Evolutionary conservation across 2,329 filamentous ascomycete species (phyloP).

Genomic region (Aureobasidium sp.): DNA sequence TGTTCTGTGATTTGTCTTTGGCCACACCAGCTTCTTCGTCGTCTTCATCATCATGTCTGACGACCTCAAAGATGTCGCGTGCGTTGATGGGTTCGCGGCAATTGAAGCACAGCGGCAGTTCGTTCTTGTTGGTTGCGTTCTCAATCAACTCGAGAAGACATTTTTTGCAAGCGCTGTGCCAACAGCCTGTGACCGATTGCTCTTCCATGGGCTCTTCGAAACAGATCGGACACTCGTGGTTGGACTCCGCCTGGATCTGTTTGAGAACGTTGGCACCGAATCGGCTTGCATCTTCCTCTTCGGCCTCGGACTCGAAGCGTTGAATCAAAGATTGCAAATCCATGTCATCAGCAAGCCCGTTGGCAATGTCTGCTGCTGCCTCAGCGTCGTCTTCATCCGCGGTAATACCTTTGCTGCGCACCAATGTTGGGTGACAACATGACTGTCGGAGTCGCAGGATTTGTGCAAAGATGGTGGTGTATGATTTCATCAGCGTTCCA

Average conservation of each 20-base stretch:
- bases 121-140: slow-evolving; percentile 69
- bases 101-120: slow-evolving; percentile 76
- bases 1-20: slow-evolving; percentile 1
- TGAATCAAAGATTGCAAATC: slow-evolving; percentile 79
- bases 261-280: slow-evolving; percentile 82
- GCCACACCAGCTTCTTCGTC: slow-evolving; percentile 22
- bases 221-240: slow-evolving; percentile 88
- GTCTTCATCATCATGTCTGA: slow-evolving; percentile 59
- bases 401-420: slow-evolving; percentile 73
- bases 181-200: slow-evolving; percentile 89
- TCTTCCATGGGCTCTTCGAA: slow-evolving; percentile 93
- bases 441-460: slow-evolving; percentile 86
- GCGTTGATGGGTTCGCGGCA: slow-evolving; percentile 76
- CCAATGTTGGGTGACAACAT: slow-evolving; percentile 86
- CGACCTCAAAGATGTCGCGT: slow-evolving; percentile 84
- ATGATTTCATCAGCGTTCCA: slow-evolving; percentile 88
- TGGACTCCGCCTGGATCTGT: slow-evolving; percentile 83
- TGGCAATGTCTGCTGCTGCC: slow-evolving; percentile 65
- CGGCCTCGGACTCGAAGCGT: slow-evolving; percentile 59
- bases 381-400: slow-evolving; percentile 81
- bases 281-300: slow-evolving; percentile 52
- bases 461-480: slow-evolving; percentile 94
- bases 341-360: slow-evolving; percentile 89
- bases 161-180: slow-evolving; percentile 93
- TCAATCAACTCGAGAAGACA: slow-evolving; percentile 86